Evolutionary conservation across 1,139 yeast genomes (phyloP).

Genomic region (Kazachstania sp.): DNA sequence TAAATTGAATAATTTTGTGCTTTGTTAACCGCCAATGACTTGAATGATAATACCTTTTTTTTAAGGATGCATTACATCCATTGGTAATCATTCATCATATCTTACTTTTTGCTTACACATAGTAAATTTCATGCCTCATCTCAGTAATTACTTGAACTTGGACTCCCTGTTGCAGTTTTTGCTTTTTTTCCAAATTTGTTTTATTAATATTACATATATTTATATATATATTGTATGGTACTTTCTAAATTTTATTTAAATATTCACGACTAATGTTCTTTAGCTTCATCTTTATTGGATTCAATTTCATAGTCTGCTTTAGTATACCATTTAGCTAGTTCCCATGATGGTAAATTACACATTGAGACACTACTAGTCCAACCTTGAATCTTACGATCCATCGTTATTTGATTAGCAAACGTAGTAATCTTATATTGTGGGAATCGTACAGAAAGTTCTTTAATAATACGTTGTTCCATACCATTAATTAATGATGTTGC

Average conservation of each 20-base stretch:
- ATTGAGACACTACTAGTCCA: slow-evolving; percentile 26
- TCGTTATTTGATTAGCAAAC: slow-evolving; percentile 25
- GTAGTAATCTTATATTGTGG: slow-evolving; percentile 29
- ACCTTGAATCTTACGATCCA: slow-evolving; percentile 26
- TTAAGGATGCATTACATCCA: no score
- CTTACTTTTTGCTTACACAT: no score
- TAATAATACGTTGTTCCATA: slow-evolving; percentile 50
- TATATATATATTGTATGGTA: not conserved
- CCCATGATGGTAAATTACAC: slow-evolving; percentile 26
- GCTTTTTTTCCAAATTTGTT: no score
- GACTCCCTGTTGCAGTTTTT: no score
- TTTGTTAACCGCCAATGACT: no score
- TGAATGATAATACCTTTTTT: no score
- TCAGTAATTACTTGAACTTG: no score
- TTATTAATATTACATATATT: not conserved
- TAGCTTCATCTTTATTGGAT: not conserved
- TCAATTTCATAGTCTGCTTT: slow-evolving; percentile 16
- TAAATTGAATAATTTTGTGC: no score
- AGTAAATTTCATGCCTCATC: no score
- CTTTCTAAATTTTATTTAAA: not conserved
- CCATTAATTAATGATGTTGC: slow-evolving; percentile 54
- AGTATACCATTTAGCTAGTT: slow-evolving; percentile 23
- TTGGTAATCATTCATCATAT: no score
- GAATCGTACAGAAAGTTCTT: slow-evolving; percentile 36
- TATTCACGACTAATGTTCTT: not conserved